Evolutionary conservation across 371 early-diverging fungal genomes (phyloP), one percentile per base, ranked within the genome.

Genomic region (Mitosporidium daphniae): DNA sequence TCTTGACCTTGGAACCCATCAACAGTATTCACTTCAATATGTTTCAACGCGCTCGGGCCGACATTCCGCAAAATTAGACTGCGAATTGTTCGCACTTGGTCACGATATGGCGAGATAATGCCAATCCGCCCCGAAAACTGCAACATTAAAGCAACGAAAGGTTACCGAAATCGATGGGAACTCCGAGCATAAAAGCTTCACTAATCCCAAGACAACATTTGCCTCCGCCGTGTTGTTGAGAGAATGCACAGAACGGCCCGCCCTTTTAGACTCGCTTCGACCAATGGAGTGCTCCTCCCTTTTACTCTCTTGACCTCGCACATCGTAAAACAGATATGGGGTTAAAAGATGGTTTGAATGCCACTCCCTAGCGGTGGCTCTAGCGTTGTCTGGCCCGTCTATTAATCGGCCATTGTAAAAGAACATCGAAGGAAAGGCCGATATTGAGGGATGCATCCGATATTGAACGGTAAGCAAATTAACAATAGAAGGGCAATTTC

Each of bases 1-100:
- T 94, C 95, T 44, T 86, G 84, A 6, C 95, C 95, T 48, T 94
- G 93, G 41, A 86, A 94, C n/a, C 86, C 80, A 40, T 91, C 91
- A 27, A 71, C 69, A 0, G 91, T 89, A 35, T 73, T 74, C 31
- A 89, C 66, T 35, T 84, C 75, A 8, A 86, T 59, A 1, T 50
- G 47, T 20, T 69, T 52, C 2, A 64, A 38, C 9, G 65, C 53
- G 2, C 31, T 31, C 0, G 35, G 26, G 0, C 68, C 73, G 44
- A 67, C 69, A 8, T 41, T 31, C 9, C 39, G 29, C 9, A 42
- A 37, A 27, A 84, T 71, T 16, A 36, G 33, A 9, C 53, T 50
- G 30, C 55, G 52, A 12, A 89, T 40, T 28, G 55, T 56, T 17
- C 54, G 34, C 19, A 66, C 43, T 31, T 89, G 91, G 30, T 57